These are phyloP conservation scores for Mycena epipterygia DNA, from an alignment of 768 basidiomycete genomes.

Conservation along the genomic window DNA sequence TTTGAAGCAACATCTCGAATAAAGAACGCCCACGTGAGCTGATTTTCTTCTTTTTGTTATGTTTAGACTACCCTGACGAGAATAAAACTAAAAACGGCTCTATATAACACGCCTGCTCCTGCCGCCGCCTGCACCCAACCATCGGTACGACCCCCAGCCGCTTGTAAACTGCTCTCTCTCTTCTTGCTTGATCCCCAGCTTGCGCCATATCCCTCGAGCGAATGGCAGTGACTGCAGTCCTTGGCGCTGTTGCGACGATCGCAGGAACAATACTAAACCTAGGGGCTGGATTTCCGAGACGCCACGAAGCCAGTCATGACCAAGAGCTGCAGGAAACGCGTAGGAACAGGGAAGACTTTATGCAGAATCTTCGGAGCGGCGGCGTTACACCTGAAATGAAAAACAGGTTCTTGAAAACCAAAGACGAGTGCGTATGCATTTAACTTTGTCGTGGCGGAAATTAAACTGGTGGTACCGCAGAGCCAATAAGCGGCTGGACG, in stretches of 20 bases:
- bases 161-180: too few species aligned
- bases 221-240: constrained; percentile 11
- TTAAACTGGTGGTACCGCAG: not conserved
- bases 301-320: constrained; percentile 11
- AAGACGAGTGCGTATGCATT: constrained; percentile 7
- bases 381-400: not conserved
- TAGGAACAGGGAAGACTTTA: not conserved
- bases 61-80: too few species aligned
- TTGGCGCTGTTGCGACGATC: constrained; percentile 18
- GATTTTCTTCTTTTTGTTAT: constrained; percentile 1
- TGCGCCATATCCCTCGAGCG: too few species aligned
- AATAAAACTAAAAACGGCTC: too few species aligned
- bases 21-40: constrained; percentile 23
- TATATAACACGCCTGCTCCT: too few species aligned
- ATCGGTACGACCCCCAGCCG: too few species aligned
- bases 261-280: not conserved
- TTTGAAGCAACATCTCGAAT: constrained; percentile 27
- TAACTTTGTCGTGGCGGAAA: not conserved
- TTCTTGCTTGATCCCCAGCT: too few species aligned
- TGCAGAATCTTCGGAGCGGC: not conserved
- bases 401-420: constrained; percentile 1
- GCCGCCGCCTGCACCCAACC: too few species aligned
- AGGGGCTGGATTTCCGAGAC: not conserved
- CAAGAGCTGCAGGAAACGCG: constrained; percentile 6
- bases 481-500: not conserved